Evolutionary conservation across 192 early-diverging fungal genomes (phyloP), one percentile per base, ranked within the genome.

Genomic region (Coemansia sp.): DNA sequence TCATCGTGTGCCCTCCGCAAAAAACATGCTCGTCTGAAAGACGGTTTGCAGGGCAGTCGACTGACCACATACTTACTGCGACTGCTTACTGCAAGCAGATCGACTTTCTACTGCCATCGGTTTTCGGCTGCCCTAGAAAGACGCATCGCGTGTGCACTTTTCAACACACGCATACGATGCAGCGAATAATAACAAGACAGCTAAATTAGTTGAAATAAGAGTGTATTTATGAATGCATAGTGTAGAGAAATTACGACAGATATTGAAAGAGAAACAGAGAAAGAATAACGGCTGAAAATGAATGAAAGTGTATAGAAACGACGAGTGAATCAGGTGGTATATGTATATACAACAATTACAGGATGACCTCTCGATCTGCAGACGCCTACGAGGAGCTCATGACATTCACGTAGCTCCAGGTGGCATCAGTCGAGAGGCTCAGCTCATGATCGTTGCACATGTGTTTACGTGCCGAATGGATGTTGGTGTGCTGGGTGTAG

Each of bases 381-480:
- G 41, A 43, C 41, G 12, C 41, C 41, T 43, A 43, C 41, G 41
- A 43, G 5, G 43, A 51, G 25, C 37, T 63, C 37, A 52, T 56
- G 38, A 81, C 69, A 58, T 65, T 72, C 23, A 81, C 66, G 29
- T 81, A 81, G 2, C 35, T 72, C 78, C 78, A 81, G 4, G 78
- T 75, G 22, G 68, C 70, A 27, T 41, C 60, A 4, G 78, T 81
- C 32, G 69, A 62, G 6, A 81, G 66, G 17, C 48, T 53, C 29
- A 81, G 57, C 14, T 35, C 58, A 49, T 81, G 78, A 35, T 69
- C 56, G 8, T 24, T 43, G 66, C 58, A 63, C 60, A 81, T 65
- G 60, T 81, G 78, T 63, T 75, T 81, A 35, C 78, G 72, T 10
- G 78, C 78, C n/a, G 73, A 81, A 50, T 81, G 78, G 41, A 81